These are phyloP conservation scores for Thelephora ganbajun DNA, from an alignment of 768 basidiomycete genomes.

Conservation along the genomic window DNA sequence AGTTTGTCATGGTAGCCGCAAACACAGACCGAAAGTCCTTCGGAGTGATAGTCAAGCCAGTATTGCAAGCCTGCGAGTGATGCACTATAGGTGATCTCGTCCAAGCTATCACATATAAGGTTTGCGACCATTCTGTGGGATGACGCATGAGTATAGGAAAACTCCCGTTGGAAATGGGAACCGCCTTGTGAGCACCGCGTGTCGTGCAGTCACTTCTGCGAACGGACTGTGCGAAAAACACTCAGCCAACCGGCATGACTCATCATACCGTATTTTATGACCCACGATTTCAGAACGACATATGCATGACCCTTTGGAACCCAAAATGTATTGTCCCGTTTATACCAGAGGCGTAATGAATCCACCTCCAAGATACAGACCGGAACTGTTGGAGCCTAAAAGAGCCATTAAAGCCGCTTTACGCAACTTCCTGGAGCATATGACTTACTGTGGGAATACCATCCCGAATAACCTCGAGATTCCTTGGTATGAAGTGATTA, in stretches of 20 bases:
- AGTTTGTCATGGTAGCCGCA: slow-evolving; percentile 42
- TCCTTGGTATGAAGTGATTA: slow-evolving; percentile 36
- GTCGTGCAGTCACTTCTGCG: slow-evolving; percentile 17
- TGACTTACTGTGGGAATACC: slow-evolving; percentile 16
- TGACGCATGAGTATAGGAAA: slow-evolving; percentile 14
- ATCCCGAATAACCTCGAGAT: slow-evolving; percentile 28
- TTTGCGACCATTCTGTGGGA: slow-evolving; percentile 11
- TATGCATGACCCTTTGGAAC: slow-evolving; percentile 31
- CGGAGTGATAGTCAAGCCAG: slow-evolving; percentile 16
- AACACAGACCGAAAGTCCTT: slow-evolving; percentile 25
- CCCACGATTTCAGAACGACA: slow-evolving; percentile 23
- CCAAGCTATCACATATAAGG: slow-evolving; percentile 31
- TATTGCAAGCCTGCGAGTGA: slow-evolving; percentile 35
- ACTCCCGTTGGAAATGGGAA: slow-evolving; percentile 7
- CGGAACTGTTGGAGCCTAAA: slow-evolving; percentile 25
- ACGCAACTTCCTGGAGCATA: neutral
- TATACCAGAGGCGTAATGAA: slow-evolving; percentile 33
- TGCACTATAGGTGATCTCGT: slow-evolving; percentile 38
- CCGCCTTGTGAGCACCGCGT: slow-evolving; percentile 17
- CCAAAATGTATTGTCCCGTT: slow-evolving; percentile 47
- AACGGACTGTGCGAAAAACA: slow-evolving; percentile 15
- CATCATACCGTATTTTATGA: neutral
- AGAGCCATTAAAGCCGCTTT: neutral
- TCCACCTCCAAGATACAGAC: slow-evolving; percentile 21
- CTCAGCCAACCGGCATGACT: neutral